phyloP scores from a whole-genome alignment of 352 stramenopile species.

The Phytophthora sp. region DNA sequence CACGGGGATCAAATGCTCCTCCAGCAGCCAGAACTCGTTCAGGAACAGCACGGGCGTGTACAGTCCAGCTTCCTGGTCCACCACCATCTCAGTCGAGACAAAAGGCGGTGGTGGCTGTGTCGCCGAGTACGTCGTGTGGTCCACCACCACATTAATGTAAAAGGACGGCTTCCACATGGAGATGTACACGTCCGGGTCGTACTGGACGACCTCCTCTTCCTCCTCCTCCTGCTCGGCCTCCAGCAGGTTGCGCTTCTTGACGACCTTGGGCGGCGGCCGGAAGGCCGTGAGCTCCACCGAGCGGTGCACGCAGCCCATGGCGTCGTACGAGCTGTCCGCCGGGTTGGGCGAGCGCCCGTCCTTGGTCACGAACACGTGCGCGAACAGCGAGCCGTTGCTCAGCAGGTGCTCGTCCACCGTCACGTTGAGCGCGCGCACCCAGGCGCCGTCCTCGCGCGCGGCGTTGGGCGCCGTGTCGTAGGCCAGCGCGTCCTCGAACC shows the following conservation, averaged over 20 bases:
- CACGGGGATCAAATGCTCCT: conserved; percentile 86
- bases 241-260: conserved; percentile 83
- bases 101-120: conserved; percentile 69
- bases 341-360: conserved; percentile 75
- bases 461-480: conserved; percentile 60
- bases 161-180: conserved; percentile 85
- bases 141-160: conserved; percentile 72
- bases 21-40: conserved; percentile 96
- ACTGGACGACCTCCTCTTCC: not conserved
- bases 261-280: conserved; percentile 70
- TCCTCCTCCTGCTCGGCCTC: conserved; percentile 27
- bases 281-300: conserved; percentile 77
- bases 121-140: conserved; percentile 72
- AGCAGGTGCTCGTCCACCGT: conserved; percentile 72
- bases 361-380: conserved; percentile 88
- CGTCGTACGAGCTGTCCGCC: conserved; percentile 60
- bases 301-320: conserved; percentile 57
- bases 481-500: conserved; percentile 57
- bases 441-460: conserved; percentile 54
- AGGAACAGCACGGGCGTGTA: conserved; percentile 92
- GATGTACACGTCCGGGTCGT: conserved; percentile 51
- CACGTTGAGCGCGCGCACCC: conserved; percentile 66
- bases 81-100: conserved; percentile 58
- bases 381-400: conserved; percentile 80
- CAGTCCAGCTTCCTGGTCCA: conserved; percentile 58